Percentiles rank a stretch among this genome's conserved stretches.
phyloP scores from a whole-genome alignment of 768 basidiomycete genomes.

The Hysterangium stoloniferum region DNA sequence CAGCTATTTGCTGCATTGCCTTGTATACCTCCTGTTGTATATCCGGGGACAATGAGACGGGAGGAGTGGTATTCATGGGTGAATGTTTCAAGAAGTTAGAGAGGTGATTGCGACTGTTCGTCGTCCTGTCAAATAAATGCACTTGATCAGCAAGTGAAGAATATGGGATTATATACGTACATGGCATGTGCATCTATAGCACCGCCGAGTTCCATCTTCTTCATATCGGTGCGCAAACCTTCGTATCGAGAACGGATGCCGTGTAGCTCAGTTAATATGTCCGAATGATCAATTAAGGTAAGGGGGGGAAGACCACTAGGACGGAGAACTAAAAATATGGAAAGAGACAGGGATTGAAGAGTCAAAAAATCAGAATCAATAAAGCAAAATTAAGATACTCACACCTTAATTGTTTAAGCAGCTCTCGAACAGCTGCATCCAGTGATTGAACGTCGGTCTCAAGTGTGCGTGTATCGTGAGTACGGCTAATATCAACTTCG shows the following conservation, averaged over 20 bases:
- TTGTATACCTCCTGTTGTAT: not conserved
- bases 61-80: not conserved
- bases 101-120: not conserved
- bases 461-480: not conserved
- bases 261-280: not conserved
- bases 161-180: no score
- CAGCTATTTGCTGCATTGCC: not conserved
- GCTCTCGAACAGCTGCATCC: not conserved
- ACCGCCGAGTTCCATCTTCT: not conserved
- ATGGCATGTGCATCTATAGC: not conserved
- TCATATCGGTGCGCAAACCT: not conserved
- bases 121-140: not conserved
- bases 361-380: no score
- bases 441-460: not conserved
- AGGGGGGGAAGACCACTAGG: not conserved
- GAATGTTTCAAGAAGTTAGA: not conserved
- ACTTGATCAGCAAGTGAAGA: not conserved
- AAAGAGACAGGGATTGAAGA: not conserved
- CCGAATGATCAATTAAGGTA: not conserved
- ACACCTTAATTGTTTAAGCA: not conserved
- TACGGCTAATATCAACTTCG: not conserved
- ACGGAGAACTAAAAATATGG: not conserved
- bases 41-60: not conserved
- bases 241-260: not conserved
- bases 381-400: no score